Percentiles rank a stretch among this genome's conserved stretches.
phyloP scores from a whole-genome alignment of 345 rosid genomes.

The Dimocarpus longan region DNA sequence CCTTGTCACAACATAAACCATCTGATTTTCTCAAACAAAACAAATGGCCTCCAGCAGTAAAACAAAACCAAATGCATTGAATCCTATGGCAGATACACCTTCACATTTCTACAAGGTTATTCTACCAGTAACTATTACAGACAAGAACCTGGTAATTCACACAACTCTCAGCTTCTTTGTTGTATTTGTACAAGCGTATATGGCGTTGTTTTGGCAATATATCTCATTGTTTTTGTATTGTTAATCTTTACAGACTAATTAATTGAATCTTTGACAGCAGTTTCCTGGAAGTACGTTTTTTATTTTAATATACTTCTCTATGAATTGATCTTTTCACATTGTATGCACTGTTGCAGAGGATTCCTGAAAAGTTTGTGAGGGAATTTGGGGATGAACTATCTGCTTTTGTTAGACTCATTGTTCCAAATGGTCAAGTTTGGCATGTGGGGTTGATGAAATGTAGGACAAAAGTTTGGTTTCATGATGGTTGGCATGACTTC shows the following conservation, averaged over 20 bases:
- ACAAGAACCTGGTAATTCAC: background rate
- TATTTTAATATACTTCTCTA: background rate
- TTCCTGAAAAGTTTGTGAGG: constrained; percentile 41
- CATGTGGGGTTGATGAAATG: constrained; percentile 32
- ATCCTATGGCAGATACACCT: background rate
- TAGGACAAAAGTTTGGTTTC: constrained; percentile 36
- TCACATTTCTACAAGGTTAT: background rate
- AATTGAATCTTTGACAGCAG: too few species aligned
- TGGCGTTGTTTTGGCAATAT: background rate
- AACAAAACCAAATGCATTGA: background rate
- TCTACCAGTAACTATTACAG: background rate
- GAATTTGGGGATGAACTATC: constrained; percentile 38
- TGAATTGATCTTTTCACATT: too few species aligned
- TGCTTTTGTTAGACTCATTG: constrained; percentile 29
- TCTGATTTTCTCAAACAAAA: background rate
- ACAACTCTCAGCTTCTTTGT: background rate
- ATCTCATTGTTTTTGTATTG: background rate
- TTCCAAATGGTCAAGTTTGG: constrained; percentile 42
- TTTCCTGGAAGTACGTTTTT: background rate
- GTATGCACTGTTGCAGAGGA: constrained; percentile 27
- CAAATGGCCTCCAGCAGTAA: background rate
- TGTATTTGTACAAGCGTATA: background rate
- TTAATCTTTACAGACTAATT: background rate
- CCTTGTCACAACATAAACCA: background rate
- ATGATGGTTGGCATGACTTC: constrained; percentile 45